Conservation (phyloP, 441 rosid species). For the Mallotus repandus region DNA sequence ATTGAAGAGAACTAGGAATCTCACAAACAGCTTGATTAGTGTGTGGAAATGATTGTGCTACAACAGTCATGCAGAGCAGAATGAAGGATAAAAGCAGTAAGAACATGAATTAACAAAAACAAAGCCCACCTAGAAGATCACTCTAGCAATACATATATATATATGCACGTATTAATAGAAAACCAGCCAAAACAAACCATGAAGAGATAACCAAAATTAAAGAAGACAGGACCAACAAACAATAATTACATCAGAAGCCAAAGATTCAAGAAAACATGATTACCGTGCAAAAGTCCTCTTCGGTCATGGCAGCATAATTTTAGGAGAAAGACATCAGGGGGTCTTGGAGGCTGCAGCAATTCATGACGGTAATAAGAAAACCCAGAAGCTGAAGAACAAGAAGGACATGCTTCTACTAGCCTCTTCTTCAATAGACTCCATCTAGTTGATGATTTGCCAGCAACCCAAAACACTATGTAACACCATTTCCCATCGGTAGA, state of each 20-base stretch:
- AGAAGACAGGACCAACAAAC: too few species aligned
- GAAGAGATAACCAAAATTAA: not conserved
- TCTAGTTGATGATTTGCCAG: constrained; percentile 57
- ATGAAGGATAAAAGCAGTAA: not conserved
- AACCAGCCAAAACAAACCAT: too few species aligned
- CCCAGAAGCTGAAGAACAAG: constrained; percentile 72
- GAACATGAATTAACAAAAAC: not conserved
- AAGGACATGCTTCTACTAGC: constrained; percentile 70
- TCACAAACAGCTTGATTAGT: not conserved
- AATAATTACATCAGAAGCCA: not conserved
- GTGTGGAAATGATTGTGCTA: not conserved
- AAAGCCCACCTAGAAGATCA: not conserved
- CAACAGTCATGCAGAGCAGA: not conserved
- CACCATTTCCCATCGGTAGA: constrained; percentile 99
- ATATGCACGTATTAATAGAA: not conserved
- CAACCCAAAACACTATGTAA: constrained; percentile 86
- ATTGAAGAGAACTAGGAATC: not conserved
- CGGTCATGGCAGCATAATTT: constrained; percentile 70
- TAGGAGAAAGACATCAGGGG: constrained; percentile 74
- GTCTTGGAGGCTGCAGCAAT: constrained; percentile 46
- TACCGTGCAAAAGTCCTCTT: constrained; percentile 83
- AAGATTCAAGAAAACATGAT: constrained; percentile 25
- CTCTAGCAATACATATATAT: not conserved
- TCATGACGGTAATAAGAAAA: constrained; percentile 59
- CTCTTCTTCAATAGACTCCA: constrained; percentile 87